phyloP scores from a whole-genome alignment of 441 rosid genomes.

The Dalechampia spathulata region DNA sequence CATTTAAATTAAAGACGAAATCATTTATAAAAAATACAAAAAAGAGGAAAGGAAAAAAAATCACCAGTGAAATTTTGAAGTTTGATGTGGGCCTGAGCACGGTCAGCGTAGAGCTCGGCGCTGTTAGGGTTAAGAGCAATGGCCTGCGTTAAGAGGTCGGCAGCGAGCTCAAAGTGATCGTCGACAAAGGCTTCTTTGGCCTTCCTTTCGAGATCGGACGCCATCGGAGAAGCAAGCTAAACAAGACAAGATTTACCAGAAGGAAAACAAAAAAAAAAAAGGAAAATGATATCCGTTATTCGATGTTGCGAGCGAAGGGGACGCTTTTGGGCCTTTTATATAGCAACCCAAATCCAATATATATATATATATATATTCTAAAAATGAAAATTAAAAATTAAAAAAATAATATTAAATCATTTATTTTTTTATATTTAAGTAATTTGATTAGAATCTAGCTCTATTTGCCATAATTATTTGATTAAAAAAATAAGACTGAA shows the following conservation, averaged over 20 bases:
- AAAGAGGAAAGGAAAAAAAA: not conserved
- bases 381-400: no score
- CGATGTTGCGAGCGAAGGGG: no score
- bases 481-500: no score
- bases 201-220: constrained; percentile 59
- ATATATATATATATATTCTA: no score
- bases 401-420: no score
- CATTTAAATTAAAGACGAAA: not conserved
- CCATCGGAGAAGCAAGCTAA: constrained; percentile 44
- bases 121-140: constrained; percentile 49
- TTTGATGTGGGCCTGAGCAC: constrained; percentile 88
- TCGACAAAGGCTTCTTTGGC: constrained; percentile 85
- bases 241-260: not conserved
- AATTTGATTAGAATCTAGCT: no score
- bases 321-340: no score
- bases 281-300: not conserved
- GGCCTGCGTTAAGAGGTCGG: constrained; percentile 73
- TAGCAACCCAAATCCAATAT: no score
- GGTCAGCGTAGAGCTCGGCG: constrained; percentile 78
- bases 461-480: no score
- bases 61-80: constrained; percentile 61
- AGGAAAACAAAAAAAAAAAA: not conserved
- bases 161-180: constrained; percentile 75
- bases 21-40: not conserved
- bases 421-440: no score